Conservation (phyloP, 805 yeast species). For the Tetrapisispora nanseiensis region DNA sequence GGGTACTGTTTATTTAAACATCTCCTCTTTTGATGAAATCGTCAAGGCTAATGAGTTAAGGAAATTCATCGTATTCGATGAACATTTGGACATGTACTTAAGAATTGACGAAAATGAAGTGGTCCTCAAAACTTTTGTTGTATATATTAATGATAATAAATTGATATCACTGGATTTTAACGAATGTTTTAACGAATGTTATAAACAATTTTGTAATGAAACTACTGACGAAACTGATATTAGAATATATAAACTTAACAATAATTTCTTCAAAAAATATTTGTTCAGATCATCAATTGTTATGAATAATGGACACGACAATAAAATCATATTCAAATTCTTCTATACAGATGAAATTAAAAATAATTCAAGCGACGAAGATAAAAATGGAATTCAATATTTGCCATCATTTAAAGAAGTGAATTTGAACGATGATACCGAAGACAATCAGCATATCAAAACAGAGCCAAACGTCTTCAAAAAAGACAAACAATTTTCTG, state of each 20-base stretch:
- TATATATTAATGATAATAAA: constrained; percentile 25
- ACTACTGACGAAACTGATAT: too few relatives aligned
- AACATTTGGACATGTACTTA: constrained; percentile 14
- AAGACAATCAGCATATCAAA: neutral
- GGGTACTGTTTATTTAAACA: constrained; percentile 2
- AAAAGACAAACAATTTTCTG: constrained; percentile 1
- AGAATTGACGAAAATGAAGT: neutral
- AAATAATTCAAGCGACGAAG: neutral
- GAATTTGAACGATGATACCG: constrained; percentile 7
- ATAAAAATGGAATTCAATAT: neutral
- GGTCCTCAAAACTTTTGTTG: constrained; percentile 8
- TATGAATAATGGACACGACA: constrained; percentile 28
- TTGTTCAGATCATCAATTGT: constrained; percentile 25
- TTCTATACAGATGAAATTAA: constrained; percentile 1
- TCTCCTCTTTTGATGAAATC: neutral
- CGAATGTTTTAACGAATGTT: constrained; percentile 1
- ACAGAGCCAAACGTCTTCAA: neutral
- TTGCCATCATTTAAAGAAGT: constrained; percentile 23
- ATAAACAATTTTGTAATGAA: too few relatives aligned
- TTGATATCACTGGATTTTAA: constrained; percentile 9
- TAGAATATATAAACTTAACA: constrained; percentile 12
- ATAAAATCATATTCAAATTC: constrained; percentile 13
- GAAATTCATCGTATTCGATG: constrained; percentile 25
- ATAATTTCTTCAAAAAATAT: constrained; percentile 10
- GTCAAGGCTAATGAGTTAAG: constrained; percentile 13